A percentile compares a stretch with the other conserved stretches of the same genome.
Evolutionary conservation across 257 asterid genomes (phyloP).

Genomic region (Salvia splendens): DNA sequence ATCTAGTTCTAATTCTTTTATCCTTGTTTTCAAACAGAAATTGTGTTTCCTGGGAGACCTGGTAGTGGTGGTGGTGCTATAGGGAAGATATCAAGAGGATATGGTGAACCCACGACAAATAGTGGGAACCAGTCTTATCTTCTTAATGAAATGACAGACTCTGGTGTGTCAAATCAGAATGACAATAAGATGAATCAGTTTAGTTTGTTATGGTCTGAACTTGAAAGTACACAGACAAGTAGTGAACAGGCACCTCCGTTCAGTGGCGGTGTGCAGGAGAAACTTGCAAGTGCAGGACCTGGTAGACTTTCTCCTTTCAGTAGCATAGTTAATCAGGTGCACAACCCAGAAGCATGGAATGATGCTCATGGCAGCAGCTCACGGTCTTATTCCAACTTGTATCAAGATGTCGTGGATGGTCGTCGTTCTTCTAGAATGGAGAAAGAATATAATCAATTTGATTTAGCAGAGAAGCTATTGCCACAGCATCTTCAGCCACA

Average conservation of each 20-base stretch:
- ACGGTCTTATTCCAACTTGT: constrained; percentile 54
- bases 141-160: constrained; percentile 44
- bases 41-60: constrained; percentile 83
- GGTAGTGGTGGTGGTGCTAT: constrained; percentile 64
- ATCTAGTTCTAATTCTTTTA: constrained; percentile 28
- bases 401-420: constrained; percentile 57
- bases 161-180: constrained; percentile 46
- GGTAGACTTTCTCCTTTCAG: constrained; percentile 53
- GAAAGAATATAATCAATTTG: constrained; percentile 54
- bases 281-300: constrained; percentile 45
- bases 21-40: constrained; percentile 48
- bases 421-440: constrained; percentile 54
- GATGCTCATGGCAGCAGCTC: constrained; percentile 52
- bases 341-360: constrained; percentile 60
- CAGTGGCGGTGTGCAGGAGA: constrained; percentile 46
- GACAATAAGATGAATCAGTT: constrained; percentile 68
- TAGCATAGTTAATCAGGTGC: constrained; percentile 45
- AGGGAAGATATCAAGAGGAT: constrained; percentile 46
- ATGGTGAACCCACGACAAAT: constrained; percentile 47
- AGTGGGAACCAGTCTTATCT: constrained; percentile 39
- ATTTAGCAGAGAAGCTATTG: constrained; percentile 63
- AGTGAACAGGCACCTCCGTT: constrained; percentile 51
- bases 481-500: constrained; percentile 64
- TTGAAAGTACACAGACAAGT: constrained; percentile 66
- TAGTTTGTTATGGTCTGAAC: constrained; percentile 89